Conservation (phyloP, 768 basidiomycete species). For the Bullera alba region DNA sequence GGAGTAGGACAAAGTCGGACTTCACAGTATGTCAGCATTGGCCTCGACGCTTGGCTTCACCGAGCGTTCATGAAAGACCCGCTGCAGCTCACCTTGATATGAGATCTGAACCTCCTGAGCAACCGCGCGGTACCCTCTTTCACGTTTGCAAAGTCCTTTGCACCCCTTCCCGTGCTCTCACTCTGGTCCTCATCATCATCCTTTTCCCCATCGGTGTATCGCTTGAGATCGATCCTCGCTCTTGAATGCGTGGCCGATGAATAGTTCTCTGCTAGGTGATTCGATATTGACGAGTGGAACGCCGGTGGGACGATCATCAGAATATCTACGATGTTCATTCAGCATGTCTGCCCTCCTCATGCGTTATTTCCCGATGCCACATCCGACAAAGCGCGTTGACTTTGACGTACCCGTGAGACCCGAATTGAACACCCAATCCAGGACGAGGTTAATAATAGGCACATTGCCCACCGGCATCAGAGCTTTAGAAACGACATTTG, state of each 20-base stretch:
- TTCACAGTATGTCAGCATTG: slow-evolving; percentile 12
- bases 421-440: slow-evolving; percentile 80
- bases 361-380: neutral
- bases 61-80: neutral
- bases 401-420: slow-evolving; percentile 64
- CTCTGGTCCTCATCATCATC: slow-evolving; percentile 36
- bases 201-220: slow-evolving; percentile 50
- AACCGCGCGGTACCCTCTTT: slow-evolving; percentile 46
- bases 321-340: slow-evolving; percentile 56
- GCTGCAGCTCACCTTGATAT: slow-evolving; percentile 53
- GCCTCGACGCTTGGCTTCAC: neutral
- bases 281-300: slow-evolving; percentile 59
- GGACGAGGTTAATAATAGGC: slow-evolving; percentile 74
- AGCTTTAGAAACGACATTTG: slow-evolving; percentile 62
- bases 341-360: no score
- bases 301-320: slow-evolving; percentile 68
- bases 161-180: slow-evolving; percentile 4
- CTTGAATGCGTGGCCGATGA: slow-evolving; percentile 58
- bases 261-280: slow-evolving; percentile 74
- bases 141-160: neutral
- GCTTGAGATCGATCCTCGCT: slow-evolving; percentile 68
- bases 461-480: slow-evolving; percentile 79
- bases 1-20: slow-evolving; percentile 77
- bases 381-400: slow-evolving; percentile 8
- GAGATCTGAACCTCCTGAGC: slow-evolving; percentile 65